Evolutionary conservation across 345 rosid genomes (phyloP).

Genomic region (Arabidopsis thaliana): TAIR10.1 NC_003074.8:4160001-4160500

Average conservation of each 20-base stretch:
- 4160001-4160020: constrained; percentile 42
- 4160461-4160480: constrained; percentile 52
- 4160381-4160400: constrained; percentile 30
- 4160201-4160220: constrained; percentile 49
- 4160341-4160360: constrained; percentile 71
- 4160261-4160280: constrained; percentile 93
- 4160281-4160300: constrained; percentile 84
- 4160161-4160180: constrained; percentile 17
- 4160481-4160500: constrained; percentile 56
- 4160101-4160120: constrained; percentile 18
- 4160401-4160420: neutral
- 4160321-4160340: constrained; percentile 68
- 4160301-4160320: constrained; percentile 81
- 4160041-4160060: constrained; percentile 51
- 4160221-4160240: constrained; percentile 62
- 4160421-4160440: constrained; percentile 16
- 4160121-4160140: no score
- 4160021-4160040: constrained; percentile 48
- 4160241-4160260: constrained; percentile 82
- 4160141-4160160: no score
- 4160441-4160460: constrained; percentile 66
- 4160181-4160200: neutral
- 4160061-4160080: constrained; percentile 53
- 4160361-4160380: constrained; percentile 58
- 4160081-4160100: constrained; percentile 45